Conservation (phyloP, 106 monocot species). For the Hemerocallis citrina region DNA sequence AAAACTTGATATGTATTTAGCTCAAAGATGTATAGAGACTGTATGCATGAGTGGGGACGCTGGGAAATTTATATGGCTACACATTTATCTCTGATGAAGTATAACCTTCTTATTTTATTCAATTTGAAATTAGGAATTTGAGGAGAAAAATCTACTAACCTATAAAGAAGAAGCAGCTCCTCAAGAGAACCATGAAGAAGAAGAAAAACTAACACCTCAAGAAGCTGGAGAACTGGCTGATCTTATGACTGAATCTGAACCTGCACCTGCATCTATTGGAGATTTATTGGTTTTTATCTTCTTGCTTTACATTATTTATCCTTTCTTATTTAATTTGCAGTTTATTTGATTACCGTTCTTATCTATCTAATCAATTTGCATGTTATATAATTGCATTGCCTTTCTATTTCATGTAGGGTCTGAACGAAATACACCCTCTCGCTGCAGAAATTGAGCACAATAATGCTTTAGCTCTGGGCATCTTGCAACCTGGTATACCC, state of each 20-base stretch:
- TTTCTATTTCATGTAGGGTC: conserved; percentile 36
- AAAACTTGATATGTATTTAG: not conserved
- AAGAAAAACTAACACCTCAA: conserved; percentile 15
- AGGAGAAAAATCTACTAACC: conserved; percentile 40
- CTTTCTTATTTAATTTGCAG: not conserved
- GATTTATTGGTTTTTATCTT: conserved; percentile 62
- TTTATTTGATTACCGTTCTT: not conserved
- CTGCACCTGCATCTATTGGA: conserved; percentile 26
- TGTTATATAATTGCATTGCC: not conserved
- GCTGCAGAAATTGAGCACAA: conserved; percentile 74
- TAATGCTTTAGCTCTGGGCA: conserved; percentile 87
- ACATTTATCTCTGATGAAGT: too few species aligned
- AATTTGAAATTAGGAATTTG: conserved; percentile 50
- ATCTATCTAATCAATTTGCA: not conserved
- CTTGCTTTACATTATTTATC: not conserved
- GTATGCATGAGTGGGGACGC: too few species aligned
- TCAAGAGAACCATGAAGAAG: conserved; percentile 32
- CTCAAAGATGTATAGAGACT: too few species aligned
- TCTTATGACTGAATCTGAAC: conserved; percentile 11
- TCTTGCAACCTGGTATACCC: conserved; percentile 68
- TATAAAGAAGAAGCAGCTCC: conserved; percentile 26
- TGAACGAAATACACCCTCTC: conserved; percentile 54
- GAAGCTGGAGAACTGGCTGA: conserved; percentile 27
- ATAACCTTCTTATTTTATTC: conserved; percentile 5
- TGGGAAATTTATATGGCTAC: not conserved